Evolutionary conservation across 805 yeast genomes (phyloP), one percentile per base, ranked within the genome.

Genomic region (Komagataella ulmi): DNA sequence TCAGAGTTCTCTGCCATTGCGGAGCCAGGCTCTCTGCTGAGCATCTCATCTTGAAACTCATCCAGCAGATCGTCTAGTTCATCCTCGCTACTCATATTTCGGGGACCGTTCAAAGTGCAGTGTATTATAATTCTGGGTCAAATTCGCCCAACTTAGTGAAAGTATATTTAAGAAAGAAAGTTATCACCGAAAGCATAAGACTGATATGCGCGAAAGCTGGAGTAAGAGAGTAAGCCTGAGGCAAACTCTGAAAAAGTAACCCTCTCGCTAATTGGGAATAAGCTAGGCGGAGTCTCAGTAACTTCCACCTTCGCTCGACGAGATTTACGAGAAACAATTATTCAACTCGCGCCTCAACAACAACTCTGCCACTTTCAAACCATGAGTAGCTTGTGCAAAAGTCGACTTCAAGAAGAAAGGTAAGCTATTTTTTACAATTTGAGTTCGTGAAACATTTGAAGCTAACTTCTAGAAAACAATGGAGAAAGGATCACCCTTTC

Each of bases 401-500:
- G 81, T 54, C 80, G 99, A 59, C 77, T 91, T 45, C 97, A 90
- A 62, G 96, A 89, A 66, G 99, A 91, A 65, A 71, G 81, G 80
- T 75, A 65, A 51, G 77, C 68, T 7, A 3, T 30, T 23, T 12
- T 6, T 24, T 44, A 1, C 2, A 44, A 18, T 17, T 17, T 47
- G 19, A 8, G 17, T 21, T 46, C 18, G 30, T 46, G 48, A 7
- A 30, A 21, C 36, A 7, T 46, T 8, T 23, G 6, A 1, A 17
- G 8, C 23, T 18, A 23, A 30, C 47, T 7, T 24, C 10, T 53
- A 83, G 99, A 66, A 91, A 90, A 68, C 88, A 85, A 65, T 93
- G 99, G 99, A 81, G 99, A 59, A 91, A 88, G 65, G 97, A 89
- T 65, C 99, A 93, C 64, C 99, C 99, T 0, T 93, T 90, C 67